Conservation (phyloP, 257 asterid species). For the Buddleja alternifolia region DNA sequence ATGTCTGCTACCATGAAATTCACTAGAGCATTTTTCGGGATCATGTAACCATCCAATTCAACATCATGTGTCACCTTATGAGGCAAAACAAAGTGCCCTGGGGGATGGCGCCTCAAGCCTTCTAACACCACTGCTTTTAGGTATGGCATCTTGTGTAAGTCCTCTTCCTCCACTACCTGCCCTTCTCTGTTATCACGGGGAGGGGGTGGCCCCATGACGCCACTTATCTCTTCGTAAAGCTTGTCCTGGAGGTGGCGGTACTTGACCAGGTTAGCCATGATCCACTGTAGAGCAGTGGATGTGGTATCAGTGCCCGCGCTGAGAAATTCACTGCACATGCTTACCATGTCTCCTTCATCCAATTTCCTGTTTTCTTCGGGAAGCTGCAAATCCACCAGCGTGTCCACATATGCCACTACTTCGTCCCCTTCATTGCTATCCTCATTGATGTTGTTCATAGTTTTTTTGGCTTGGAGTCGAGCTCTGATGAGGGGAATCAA, state of each 20-base stretch:
- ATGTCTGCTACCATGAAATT: conserved; percentile 74
- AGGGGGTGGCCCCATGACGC: conserved; percentile 33
- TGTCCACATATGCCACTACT: conserved; percentile 57
- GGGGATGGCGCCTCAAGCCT: no score
- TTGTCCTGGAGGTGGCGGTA: conserved; percentile 47
- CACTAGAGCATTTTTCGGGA: conserved; percentile 52
- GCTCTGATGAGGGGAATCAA: conserved; percentile 55
- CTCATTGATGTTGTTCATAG: no score
- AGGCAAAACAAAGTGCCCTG: no score
- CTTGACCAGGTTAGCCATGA: conserved; percentile 73
- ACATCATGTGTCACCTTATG: conserved; percentile 46
- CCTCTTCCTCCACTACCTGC: no score
- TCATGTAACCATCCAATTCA: conserved; percentile 46
- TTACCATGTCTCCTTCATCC: conserved; percentile 49
- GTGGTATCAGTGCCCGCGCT: no score
- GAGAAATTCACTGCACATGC: no score
- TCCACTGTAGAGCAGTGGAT: no score
- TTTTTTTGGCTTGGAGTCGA: conserved; percentile 39
- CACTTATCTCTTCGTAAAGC: conserved; percentile 49
- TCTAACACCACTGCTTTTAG: no score
- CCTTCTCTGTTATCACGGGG: no score
- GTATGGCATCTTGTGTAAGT: no score
- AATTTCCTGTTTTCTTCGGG: conserved; percentile 62
- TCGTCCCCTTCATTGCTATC: no score
- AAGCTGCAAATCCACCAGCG: conserved; percentile 43